Evolutionary conservation across 208 protist genomes (phyloP), one percentile per base, ranked within the genome.

Genomic region (Acanthamoeba royreba): DNA sequence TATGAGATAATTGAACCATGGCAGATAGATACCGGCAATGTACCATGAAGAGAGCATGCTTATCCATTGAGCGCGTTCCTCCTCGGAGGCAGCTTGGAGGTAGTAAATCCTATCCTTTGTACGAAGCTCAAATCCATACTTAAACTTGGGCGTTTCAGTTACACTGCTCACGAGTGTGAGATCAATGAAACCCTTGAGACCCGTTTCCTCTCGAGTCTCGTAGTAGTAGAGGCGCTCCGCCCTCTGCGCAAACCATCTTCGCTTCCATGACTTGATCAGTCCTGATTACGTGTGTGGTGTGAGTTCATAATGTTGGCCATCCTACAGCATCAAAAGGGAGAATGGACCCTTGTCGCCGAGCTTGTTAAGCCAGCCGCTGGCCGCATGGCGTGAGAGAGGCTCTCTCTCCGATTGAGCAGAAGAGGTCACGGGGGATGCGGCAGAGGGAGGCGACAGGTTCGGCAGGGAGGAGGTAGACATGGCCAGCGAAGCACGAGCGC

Each of bases 341-440:
- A 40, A 7, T 19, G 35, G 4, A 77, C 66, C 66, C 31, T 87
- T 87, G 28, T 87, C 77, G 43, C 77, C 77, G 15, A 87, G 47
- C 40, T 87, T 87, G 77, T 87, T 87, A 28, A 87, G 77, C 42
- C 47, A 87, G 77, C 77, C 77, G 45, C 77, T 87, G 11, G 28
- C 28, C 4, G 77, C 45, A 5, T 49, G 77, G 17, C 25, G 72
- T 61, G 52, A 25, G 17, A 28, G 17, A 17, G 17, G 52, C 22
- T 17, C 19, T 61, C 52, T 22, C n/a, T 61, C 52, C 52, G 17
- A 28, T 61, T 22, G 52, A 61, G 52, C 52, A 61, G 52, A 61
- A 25, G 52, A 40, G 15, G 72, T 31, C 35, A 47, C 11, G 33
- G 15, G 13, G 72, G 7, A 42, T 28, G 33, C 17, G 72, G 11